Evolutionary conservation across 495 filamentous ascomycete species (phyloP), one percentile per base, ranked within the genome.

Genomic region (Daldinia concentrica): DNA sequence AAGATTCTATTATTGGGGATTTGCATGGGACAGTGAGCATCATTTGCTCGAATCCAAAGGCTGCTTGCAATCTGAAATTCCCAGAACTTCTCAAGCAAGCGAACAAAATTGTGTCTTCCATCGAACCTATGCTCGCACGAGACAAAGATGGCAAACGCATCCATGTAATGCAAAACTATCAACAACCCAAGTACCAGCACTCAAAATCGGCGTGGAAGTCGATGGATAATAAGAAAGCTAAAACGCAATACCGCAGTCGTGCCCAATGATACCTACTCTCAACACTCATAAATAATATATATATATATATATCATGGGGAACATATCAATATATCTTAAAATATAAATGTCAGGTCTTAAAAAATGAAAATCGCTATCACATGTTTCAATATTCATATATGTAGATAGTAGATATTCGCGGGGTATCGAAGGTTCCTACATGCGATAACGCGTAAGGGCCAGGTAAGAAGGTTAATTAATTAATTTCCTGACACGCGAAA

Each of bases 11-110:
- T 3, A 57, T 72, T 54, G 52, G 34, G 14, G 67, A 74, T 1
- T 41, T 81, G 9, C 62, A 74, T 41, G 80, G 81, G 27, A 78
- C 79, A 29, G 39, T 80, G 30, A 68, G 30, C 27, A 17, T 81
- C 19, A 7, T 15, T 15, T 54, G 73, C 15, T 7, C 14, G 0
- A 17, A 73, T n/a, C 62, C 76, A 9, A 68, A 72, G 62, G 64
- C 54, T 24, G 41, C 69, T 17, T 68, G 74, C 71, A 72, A 72
- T 26, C 37, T 48, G 15, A 66, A 75, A 43, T 73, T 76, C 36
- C 26, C 60, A 32, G 68, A 75, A 14, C 45, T 79, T 0, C 27
- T 75, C 3, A 61, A 64, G 50, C 55, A 67, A 36, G 51, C 69
- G 7, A 72, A 59, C n/a, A 17, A 3, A 36, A 63, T 75, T 15